A percentile compares a stretch with the other conserved stretches of the same genome.
These are phyloP conservation scores for Nitzschia sp. DNA, from an alignment of 108 stramenopile genomes.

Conservation along the genomic window DNA sequence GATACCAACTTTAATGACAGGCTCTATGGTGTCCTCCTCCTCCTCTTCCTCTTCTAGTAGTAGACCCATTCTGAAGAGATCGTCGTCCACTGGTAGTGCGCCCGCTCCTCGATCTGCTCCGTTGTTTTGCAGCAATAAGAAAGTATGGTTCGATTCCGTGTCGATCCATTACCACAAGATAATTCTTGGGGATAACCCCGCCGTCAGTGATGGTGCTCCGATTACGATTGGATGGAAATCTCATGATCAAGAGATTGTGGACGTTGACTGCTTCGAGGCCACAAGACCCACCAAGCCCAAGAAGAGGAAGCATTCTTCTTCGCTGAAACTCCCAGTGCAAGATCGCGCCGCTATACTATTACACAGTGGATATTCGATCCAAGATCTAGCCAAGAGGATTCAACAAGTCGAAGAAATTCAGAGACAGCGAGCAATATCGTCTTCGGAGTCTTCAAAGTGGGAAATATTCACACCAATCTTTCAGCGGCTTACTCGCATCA, in stretches of 20 bases:
- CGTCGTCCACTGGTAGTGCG: too few relatives aligned
- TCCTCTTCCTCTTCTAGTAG: too few relatives aligned
- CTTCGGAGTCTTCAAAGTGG: slow-evolving; percentile 11
- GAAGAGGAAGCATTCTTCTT: not conserved
- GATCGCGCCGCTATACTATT: slow-evolving; percentile 20
- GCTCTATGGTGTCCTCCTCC: too few relatives aligned
- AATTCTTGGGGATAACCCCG: slow-evolving; percentile 29
- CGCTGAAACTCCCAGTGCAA: slow-evolving; percentile 13
- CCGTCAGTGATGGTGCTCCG: slow-evolving; percentile 17
- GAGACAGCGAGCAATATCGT: slow-evolving; percentile 8
- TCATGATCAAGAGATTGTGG: slow-evolving; percentile 11
- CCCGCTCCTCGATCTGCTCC: too few relatives aligned
- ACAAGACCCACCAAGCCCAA: not conserved
- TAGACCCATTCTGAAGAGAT: too few relatives aligned
- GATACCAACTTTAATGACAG: too few relatives aligned
- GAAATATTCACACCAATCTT: slow-evolving; percentile 2
- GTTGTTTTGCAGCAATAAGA: not conserved
- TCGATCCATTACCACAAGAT: slow-evolving; percentile 21
- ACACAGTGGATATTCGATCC: slow-evolving; percentile 16
- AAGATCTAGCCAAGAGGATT: slow-evolving; percentile 8
- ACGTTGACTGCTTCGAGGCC: slow-evolving; percentile 20
- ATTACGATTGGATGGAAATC: slow-evolving; percentile 26
- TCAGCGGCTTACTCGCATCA: not conserved
- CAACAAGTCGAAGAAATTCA: slow-evolving; percentile 11
- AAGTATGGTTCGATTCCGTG: slow-evolving; percentile 23